Percentiles rank a stretch among this genome's conserved stretches.
Conservation (phyloP, 1,284 basidiomycete species). For the Tilletia walkeri region DNA sequence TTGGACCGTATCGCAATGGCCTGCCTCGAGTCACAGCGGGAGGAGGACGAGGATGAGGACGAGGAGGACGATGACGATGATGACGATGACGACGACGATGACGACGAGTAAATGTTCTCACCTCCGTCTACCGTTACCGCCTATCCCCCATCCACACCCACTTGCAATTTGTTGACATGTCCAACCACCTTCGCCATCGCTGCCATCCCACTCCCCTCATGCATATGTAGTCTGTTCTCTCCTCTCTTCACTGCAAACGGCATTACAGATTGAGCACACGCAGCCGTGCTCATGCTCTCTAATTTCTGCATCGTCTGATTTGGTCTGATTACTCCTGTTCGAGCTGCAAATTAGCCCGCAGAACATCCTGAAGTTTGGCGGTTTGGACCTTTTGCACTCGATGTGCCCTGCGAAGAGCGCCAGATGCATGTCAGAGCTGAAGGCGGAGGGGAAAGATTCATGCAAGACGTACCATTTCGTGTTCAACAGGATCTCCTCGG, state of each 20-base stretch:
- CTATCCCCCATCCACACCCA: background rate
- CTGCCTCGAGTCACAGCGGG: constrained; percentile 81
- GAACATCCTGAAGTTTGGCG: background rate
- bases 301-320: background rate
- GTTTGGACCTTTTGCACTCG: constrained; percentile 14
- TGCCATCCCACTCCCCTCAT: background rate
- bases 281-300: background rate
- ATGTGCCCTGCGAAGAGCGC: background rate
- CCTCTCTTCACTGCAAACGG: constrained; percentile 10
- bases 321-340: background rate
- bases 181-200: background rate
- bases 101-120: constrained; percentile 46
- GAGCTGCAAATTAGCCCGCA: background rate
- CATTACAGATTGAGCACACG: constrained; percentile 1
- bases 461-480: constrained; percentile 1
- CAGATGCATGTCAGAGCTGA: background rate
- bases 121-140: background rate
- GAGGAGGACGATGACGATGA: constrained; percentile 75
- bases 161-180: background rate
- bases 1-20: constrained; percentile 98
- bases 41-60: constrained; percentile 81
- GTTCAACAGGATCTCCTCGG: constrained; percentile 20
- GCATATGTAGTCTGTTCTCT: constrained; percentile 18
- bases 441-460: background rate
- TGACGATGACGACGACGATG: constrained; percentile 14